Evolutionary conservation across 208 protist species (phyloP), one percentile per base, ranked within the genome.

Genomic region (Crithidia sp.): DNA sequence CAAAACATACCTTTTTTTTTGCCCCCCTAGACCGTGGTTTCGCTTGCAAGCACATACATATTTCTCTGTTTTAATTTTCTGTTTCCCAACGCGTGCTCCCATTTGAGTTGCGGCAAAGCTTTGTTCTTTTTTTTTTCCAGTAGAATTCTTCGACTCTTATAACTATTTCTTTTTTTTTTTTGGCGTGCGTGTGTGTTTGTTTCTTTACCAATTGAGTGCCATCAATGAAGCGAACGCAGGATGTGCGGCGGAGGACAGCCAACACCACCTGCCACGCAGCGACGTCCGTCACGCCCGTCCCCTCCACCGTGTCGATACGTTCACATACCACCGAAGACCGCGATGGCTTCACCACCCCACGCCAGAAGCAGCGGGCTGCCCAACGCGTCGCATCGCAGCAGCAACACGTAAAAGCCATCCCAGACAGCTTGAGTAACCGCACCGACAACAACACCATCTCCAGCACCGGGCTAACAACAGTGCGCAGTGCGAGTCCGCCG

Each of bases 301-400:
- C 50, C 7, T 36, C 64, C 3, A 19, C 64, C 5, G 28, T 45
- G 16, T 37, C 64, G n/a, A n/a, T 39, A 39, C 49, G 50, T n/a
- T 9, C 50, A 12, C 66, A 40, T 9, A n/a, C 56, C 17, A 10
- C 5, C 55, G 62, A 64, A 7, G 39, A 28, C 13, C 45, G 14
- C 4, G 52, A 55, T 8, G 65, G 58, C 14, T 54, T 5, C 12
- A 50, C 12, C 52, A 71, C 64, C 0, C 59, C 65, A 2, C 65
- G 50, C 14, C 57, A 71, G 28, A 60, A 68, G 50, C 72, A 77
- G 28, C 56, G 65, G 7, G 65, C 65, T 2, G 49, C 72, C 14
- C 52, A 59, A 37, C 65, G 65, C 17, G 7, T 71, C 19, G 17
- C 52, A 49, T 36, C n/a, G 0, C 65, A 45, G 58, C 40, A 66